Base-by-base conservation (phyloP, 2,329 filamentous ascomycete species). In the Hymenoscyphus infarciens region DNA sequence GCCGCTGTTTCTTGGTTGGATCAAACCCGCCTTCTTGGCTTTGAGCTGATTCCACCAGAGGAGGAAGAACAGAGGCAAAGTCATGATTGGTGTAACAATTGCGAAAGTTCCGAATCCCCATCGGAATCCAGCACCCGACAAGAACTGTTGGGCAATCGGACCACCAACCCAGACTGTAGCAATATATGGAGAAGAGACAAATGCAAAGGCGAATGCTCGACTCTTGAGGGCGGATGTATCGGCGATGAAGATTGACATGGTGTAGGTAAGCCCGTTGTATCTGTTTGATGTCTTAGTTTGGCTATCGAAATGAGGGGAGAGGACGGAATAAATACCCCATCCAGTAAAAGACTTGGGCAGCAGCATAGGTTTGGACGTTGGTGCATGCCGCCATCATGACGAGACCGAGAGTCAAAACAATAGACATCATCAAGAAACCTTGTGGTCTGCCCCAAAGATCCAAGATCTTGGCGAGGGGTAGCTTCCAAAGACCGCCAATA, bases 31-130 rank as follows among this genome's bases (percentile, higher is more conserved):
- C 22, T 80, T 80, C 65, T 77, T 77, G 4, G 88, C 88, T 71
- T 87, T 88, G 59, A 76, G 77, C 64, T 87, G 81, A 70, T 89
- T 87, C 22, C 53, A 57, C 55, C 65, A 69, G n/a, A 75, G 62
- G 10, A 89, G 76, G 15, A 79, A 70, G 39, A 83, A 82, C n/a
- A 91, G 77, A 0, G 89, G 88, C n/a, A 86, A 64, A 31, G 82
- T 83, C 54, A 87, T 80, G 52, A 82, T 75, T 1, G 87, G 87
- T 3, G 86, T 77, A 63, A 90, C 80, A 67, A 91, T 86, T 52
- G 83, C 80, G 74, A 88, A 90, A 66, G 81, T 79, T 42, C 86
- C 88, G 69, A 87, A 90, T 1, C 81, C 87, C 88, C 87, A 91
- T 45, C 86, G 81, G 83, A 84, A 90, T 56, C 81, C 84, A 7